Evolutionary conservation across 2,329 filamentous ascomycete genomes (phyloP), one percentile per base, ranked within the genome.

Genomic region (Paecilomyces sp.): DNA sequence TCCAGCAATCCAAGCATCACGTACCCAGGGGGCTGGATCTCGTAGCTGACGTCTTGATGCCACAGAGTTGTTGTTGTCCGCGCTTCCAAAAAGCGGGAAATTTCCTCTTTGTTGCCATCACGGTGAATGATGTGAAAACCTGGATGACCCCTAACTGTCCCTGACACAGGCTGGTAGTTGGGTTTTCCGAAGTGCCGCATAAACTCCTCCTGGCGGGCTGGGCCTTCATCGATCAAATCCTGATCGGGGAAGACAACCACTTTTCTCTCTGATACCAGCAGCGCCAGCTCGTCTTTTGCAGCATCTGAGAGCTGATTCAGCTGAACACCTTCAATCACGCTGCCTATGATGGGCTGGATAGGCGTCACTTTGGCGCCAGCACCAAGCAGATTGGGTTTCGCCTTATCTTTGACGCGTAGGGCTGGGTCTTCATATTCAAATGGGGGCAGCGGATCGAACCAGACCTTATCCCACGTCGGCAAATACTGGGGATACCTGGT

Each of bases 221-320:
- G 77, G 7, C 78, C 76, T 18, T 74, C 74, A 60, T 78, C 74
- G 28, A 80, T 76, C 55, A 81, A 74, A 59, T 83, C 79, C 60
- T 82, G 78, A 34, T 81, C 73, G n/a, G 79, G 78, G 69, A 82
- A 81, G 34, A 80, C 79, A 12, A 80, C 74, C 15, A 82, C 78
- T 57, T 79, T 80, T 61, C 88, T 85, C 75, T 91, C 82, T 11
- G 90, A 87, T 11, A 92, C 88, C 63, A 88, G 86, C 24, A 88
- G 83, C 1, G 79, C 80, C 11, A 83, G 76, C 64, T 82, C 80
- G 59, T 83, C 79, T 58, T 81, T 80, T 54, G 78, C 78, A 6
- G 75, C 69, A 51, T 79, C 74, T 1, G 75, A 77, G 7, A 83
- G 74, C 47, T 77, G 70, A 67, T 73, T 80, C 58, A 83, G 66